phyloP scores from a whole-genome alignment of 371 early-diverging fungal genomes.

The Lichtheimia ornata region DNA sequence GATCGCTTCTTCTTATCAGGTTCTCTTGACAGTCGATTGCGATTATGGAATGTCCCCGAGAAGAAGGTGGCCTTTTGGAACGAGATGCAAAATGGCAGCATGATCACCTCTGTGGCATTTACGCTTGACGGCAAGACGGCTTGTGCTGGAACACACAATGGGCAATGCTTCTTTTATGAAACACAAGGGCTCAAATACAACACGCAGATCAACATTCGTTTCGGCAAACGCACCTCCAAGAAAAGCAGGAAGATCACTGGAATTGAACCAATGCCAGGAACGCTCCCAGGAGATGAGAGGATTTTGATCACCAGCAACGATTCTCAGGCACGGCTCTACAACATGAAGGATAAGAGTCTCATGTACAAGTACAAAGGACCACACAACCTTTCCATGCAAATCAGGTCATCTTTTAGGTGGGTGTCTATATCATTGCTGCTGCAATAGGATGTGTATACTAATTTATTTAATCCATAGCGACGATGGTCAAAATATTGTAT shows the following conservation, averaged over 20 bases:
- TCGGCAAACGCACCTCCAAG: slow-evolving; percentile 49
- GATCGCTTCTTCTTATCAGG: slow-evolving; percentile 82
- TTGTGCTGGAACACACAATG: slow-evolving; percentile 78
- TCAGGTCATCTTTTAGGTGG: slow-evolving; percentile 70
- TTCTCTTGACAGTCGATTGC: slow-evolving; percentile 74
- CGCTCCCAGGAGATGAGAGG: slow-evolving; percentile 51
- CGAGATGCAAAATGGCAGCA: slow-evolving; percentile 60
- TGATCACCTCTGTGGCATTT: slow-evolving; percentile 82
- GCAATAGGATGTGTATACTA: neutral
- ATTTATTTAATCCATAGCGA: slow-evolving; percentile 33
- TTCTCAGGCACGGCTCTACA: slow-evolving; percentile 76
- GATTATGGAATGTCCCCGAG: slow-evolving; percentile 84
- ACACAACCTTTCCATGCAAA: slow-evolving; percentile 66
- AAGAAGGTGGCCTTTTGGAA: slow-evolving; percentile 80
- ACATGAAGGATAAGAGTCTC: slow-evolving; percentile 73
- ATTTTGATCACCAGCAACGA: slow-evolving; percentile 81
- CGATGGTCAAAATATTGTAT: slow-evolving; percentile 77
- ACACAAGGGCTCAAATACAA: slow-evolving; percentile 76
- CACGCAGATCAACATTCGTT: slow-evolving; percentile 64
- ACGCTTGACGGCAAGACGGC: slow-evolving; percentile 68
- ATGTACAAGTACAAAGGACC: slow-evolving; percentile 78
- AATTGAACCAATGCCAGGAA: slow-evolving; percentile 63
- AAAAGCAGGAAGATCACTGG: slow-evolving; percentile 76
- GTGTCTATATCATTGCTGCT: neutral
- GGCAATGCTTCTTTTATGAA: slow-evolving; percentile 81